Evolutionary conservation across 768 basidiomycete species (phyloP), one percentile per base, ranked within the genome.

Genomic region (Sutorius australiensis): DNA sequence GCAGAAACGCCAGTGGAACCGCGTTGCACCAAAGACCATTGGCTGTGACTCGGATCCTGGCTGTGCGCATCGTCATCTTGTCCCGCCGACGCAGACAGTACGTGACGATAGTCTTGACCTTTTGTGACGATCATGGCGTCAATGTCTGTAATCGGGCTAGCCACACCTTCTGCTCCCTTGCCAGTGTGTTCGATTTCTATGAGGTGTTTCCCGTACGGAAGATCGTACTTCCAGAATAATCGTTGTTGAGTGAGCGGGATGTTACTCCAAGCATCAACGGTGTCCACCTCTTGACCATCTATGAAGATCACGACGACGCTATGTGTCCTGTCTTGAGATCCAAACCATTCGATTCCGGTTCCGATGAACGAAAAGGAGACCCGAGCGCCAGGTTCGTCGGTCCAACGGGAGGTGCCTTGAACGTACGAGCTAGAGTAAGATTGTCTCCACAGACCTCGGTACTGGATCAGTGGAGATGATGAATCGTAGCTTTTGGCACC

Each of bases 301-400:
- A 90, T 71, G 47, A 75, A 80, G 12, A 90, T 77, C 21, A 75
- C 57, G 5, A 82, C 75, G 9, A 77, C 65, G 13, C 88, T 84
- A 61, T 89, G 81, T 14, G 58, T 65, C 37, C 63, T 72, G 58
- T 79, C 81, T 37, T 71, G 74, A 60, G 75, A 78, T 30, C 89
- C 89, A 58, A 89, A 90, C 83, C 83, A 87, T 68, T 90, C 89
- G 57, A 91, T 76, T 1, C 86, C 86, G 12, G 83, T 86, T 13
- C 88, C 89, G n/a, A 72, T 72, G 67, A 89, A 89, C 3, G 77
- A 74, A 67, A 89, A 79, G 2, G 73, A 72, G 42, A 80, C 71
- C 4, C 77, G 69, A 11, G 87, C 81, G 43, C 74, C 74, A 16
- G 67, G 67, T 42, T 77, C 67, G 13, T 72, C 68, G 0, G 85